Conservation (phyloP, 2,329 filamentous ascomycete genomes). For the Aspergillus japonicus region DNA sequence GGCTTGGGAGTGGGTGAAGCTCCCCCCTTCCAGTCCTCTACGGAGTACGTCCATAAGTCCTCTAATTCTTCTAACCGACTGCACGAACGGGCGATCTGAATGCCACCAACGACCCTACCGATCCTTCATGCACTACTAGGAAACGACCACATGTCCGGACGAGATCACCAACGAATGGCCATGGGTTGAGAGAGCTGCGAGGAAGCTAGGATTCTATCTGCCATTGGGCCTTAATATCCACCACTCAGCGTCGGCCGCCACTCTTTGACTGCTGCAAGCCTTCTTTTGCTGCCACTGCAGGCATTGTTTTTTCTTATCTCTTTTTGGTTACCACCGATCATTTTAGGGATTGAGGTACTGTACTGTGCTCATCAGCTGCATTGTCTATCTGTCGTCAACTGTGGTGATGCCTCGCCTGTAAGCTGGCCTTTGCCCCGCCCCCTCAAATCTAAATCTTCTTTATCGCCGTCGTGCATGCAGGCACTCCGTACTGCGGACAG, state of each 20-base stretch:
- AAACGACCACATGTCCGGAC: conserved; percentile 27
- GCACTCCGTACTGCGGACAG: neutral
- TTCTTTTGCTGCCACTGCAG: neutral
- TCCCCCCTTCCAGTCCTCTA: neutral
- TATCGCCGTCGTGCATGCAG: neutral
- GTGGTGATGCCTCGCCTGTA: neutral
- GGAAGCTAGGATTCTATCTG: neutral
- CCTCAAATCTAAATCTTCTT: neutral
- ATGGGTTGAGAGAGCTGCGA: conserved; percentile 14
- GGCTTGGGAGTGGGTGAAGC: neutral
- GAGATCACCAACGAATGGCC: conserved; percentile 11
- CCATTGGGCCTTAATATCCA: neutral
- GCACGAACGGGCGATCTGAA: conserved; percentile 19
- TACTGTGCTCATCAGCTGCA: neutral
- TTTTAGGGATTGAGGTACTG: neutral
- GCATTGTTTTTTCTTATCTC: neutral
- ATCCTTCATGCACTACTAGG: conserved; percentile 24
- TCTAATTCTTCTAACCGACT: neutral
- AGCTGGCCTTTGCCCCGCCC: neutral
- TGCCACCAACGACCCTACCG: conserved; percentile 13
- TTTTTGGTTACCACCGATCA: neutral
- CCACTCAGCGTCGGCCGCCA: neutral
- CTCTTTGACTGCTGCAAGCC: neutral
- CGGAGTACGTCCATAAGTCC: no score
- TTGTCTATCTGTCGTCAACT: neutral